These are phyloP conservation scores for Apophysomyces ossiformis DNA, from an alignment of 371 early-diverging fungal species.

Conservation along the genomic window DNA sequence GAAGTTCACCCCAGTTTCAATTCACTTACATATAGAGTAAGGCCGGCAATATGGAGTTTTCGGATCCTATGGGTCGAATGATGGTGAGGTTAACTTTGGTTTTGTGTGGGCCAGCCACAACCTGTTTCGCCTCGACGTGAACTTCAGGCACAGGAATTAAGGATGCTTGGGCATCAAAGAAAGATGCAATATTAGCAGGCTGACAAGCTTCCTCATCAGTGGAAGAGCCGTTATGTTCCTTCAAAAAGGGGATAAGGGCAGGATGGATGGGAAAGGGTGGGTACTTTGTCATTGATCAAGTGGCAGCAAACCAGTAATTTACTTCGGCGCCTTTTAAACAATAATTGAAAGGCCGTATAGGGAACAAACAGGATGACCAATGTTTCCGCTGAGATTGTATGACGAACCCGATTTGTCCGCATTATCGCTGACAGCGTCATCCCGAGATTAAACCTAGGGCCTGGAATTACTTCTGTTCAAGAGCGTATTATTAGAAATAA, in stretches of 20 bases:
- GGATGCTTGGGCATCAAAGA: conserved; percentile 14
- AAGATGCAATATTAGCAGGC: conserved; percentile 12
- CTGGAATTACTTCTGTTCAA: not conserved
- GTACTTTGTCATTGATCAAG: not conserved
- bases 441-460: no score
- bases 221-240: not conserved
- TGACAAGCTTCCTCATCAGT: not conserved
- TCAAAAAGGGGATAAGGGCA: not conserved
- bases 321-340: not conserved
- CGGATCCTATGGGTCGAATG: conserved; percentile 16
- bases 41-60: conserved; percentile 16
- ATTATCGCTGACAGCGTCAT: not conserved
- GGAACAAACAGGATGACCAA: not conserved
- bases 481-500: not conserved
- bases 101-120: conserved; percentile 10
- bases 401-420: not conserved
- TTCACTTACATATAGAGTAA: conserved; percentile 13
- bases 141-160: conserved; percentile 12
- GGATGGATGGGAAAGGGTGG: not conserved
- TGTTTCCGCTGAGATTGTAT: not conserved
- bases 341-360: not conserved
- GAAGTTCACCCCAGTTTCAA: not conserved
- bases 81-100: conserved; percentile 12
- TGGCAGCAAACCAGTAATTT: not conserved
- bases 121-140: not conserved